These are phyloP conservation scores for Murraya koenigii DNA, from an alignment of 345 rosid species.

Conservation along the genomic window DNA sequence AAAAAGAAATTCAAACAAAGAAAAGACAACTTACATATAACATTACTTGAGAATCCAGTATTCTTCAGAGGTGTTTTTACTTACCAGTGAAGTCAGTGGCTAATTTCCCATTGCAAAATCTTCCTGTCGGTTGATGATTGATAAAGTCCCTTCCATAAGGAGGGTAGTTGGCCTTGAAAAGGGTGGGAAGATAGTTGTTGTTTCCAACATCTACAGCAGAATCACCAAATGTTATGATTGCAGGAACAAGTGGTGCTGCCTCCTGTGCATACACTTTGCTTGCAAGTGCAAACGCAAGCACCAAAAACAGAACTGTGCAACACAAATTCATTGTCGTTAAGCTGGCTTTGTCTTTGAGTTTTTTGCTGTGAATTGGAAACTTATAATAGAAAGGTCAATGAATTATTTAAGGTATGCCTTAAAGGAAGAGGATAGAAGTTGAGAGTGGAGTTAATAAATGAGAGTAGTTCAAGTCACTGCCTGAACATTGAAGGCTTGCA, in stretches of 20 bases:
- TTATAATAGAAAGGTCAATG: slow-evolving; percentile 21
- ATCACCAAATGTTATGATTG: slow-evolving; percentile 75
- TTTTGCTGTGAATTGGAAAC: neutral
- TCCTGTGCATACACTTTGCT: slow-evolving; percentile 33
- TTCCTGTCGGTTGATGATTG: slow-evolving; percentile 70
- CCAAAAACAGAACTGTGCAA: slow-evolving; percentile 7
- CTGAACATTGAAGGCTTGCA: slow-evolving; percentile 15
- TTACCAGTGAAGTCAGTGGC: slow-evolving; percentile 89
- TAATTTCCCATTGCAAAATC: slow-evolving; percentile 90
- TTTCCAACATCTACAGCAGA: slow-evolving; percentile 93
- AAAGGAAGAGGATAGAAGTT: slow-evolving; percentile 37
- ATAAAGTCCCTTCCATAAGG: slow-evolving; percentile 88
- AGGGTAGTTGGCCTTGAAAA: slow-evolving; percentile 82
- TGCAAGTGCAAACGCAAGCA: slow-evolving; percentile 20
- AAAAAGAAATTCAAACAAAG: neutral
- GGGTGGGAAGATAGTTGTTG: slow-evolving; percentile 77
- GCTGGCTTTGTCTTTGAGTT: neutral
- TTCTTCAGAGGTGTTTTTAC: neutral
- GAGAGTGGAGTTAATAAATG: slow-evolving; percentile 33
- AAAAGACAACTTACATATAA: neutral
- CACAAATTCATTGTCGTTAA: neutral
- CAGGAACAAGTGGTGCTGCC: slow-evolving; percentile 59
- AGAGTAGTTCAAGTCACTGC: slow-evolving; percentile 26
- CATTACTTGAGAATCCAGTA: neutral
- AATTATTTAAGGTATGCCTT: neutral